Percentiles rank a stretch among this genome's conserved stretches.
phyloP scores from a whole-genome alignment of 257 asterid species.

The Coffea eugenioides region DNA sequence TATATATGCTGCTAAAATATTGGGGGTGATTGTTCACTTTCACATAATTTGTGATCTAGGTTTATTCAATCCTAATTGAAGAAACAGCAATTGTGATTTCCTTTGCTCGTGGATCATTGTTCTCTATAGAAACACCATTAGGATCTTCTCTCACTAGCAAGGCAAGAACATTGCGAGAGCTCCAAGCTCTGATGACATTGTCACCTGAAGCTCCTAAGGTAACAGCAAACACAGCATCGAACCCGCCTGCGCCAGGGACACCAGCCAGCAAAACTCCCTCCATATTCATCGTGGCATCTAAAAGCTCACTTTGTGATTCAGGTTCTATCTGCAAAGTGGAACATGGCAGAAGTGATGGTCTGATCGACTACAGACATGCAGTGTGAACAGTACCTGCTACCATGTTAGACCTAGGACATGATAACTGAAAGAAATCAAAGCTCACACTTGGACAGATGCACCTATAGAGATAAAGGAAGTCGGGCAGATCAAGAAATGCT shows the following conservation, averaged over 20 bases:
- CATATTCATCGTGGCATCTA: constrained; percentile 70
- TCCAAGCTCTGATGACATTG: constrained; percentile 66
- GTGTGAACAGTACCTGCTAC: background rate
- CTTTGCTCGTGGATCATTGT: constrained; percentile 63
- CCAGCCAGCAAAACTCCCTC: constrained; percentile 90
- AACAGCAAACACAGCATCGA: constrained; percentile 88
- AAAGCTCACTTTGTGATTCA: constrained; percentile 76
- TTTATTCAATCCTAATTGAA: constrained; percentile 48
- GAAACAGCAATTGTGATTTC: constrained; percentile 54
- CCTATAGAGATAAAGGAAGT: background rate
- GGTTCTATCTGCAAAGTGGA: constrained; percentile 74
- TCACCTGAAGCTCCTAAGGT: constrained; percentile 61
- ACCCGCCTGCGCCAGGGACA: constrained; percentile 99
- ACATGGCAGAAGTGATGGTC: constrained; percentile 11
- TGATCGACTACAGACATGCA: constrained; percentile 6
- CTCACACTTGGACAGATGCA: background rate
- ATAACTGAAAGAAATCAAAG: background rate
- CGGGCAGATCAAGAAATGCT: background rate
- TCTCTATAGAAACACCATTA: constrained; percentile 68
- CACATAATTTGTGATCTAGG: background rate
- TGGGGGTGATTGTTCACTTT: background rate
- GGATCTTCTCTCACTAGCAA: constrained; percentile 92
- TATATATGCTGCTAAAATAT: background rate
- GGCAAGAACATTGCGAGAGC: constrained; percentile 70
- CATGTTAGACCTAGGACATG: background rate